Conservation (phyloP, 768 basidiomycete genomes). For the Amyloporia xantha region DNA sequence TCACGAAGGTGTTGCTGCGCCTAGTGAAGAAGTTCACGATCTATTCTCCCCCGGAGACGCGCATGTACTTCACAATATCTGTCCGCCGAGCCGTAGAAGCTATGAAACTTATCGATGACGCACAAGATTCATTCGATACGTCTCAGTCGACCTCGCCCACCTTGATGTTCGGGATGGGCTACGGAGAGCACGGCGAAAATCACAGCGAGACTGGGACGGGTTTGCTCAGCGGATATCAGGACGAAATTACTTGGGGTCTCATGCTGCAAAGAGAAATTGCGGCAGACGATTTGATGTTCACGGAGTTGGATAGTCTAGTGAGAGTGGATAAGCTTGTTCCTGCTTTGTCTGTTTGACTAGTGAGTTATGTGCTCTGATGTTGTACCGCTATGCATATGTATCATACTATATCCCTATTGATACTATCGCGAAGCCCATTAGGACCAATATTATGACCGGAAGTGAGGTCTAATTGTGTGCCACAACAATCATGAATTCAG, state of each 20-base stretch:
- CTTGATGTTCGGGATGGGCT: constrained; percentile 82
- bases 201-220: constrained; percentile 68
- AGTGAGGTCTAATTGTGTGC: too few relatives aligned
- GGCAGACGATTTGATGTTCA: constrained; percentile 61
- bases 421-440: too few relatives aligned
- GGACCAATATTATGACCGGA: too few relatives aligned
- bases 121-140: constrained; percentile 66
- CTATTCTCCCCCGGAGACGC: constrained; percentile 42
- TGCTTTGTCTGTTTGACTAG: neutral
- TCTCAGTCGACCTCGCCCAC: constrained; percentile 51
- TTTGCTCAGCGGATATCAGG: constrained; percentile 64
- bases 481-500: too few relatives aligned
- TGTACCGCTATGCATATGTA: constrained; percentile 3
- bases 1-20: constrained; percentile 63
- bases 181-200: constrained; percentile 64
- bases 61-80: constrained; percentile 45
- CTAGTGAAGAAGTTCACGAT: constrained; percentile 60
- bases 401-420: constrained; percentile 3
- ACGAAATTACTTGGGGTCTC: constrained; percentile 59
- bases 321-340: constrained; percentile 34
- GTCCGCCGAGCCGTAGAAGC: constrained; percentile 68
- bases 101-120: constrained; percentile 74
- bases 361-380: neutral
- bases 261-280: constrained; percentile 61
- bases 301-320: constrained; percentile 73